These are phyloP conservation scores for Hypoxylon sp. DNA, from an alignment of 2,329 filamentous ascomycete species.

Conservation along the genomic window DNA sequence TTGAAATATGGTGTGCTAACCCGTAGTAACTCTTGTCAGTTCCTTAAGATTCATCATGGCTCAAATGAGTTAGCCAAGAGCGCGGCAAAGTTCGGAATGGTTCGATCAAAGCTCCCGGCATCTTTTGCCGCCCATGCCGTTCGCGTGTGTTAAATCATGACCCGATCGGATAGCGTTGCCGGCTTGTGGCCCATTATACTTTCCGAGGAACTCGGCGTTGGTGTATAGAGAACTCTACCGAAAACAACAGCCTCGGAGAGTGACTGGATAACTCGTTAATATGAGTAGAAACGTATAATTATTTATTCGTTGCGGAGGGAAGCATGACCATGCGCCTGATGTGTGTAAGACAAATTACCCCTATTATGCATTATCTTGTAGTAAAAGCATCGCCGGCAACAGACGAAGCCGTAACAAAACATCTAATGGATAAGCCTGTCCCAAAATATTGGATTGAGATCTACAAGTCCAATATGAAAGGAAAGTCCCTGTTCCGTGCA, in stretches of 20 bases:
- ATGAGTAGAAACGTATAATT: neutral
- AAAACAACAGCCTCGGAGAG: too few relatives aligned
- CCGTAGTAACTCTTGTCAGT: neutral
- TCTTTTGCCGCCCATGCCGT: slow-evolving; percentile 15
- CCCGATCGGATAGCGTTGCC: slow-evolving; percentile 9
- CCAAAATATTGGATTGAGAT: slow-evolving; percentile 25
- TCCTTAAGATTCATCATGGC: slow-evolving; percentile 16
- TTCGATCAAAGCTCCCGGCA: slow-evolving; percentile 6
- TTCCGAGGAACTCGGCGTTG: slow-evolving; percentile 11
- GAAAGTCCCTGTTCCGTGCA: slow-evolving; percentile 3
- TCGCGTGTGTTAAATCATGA: slow-evolving; percentile 5
- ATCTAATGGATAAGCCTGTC: slow-evolving; percentile 1
- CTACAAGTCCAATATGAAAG: slow-evolving; percentile 10
- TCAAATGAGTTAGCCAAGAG: neutral
- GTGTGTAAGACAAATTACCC: neutral
- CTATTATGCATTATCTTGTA: too few relatives aligned
- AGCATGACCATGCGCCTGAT: neutral
- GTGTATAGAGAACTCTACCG: neutral
- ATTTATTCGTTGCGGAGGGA: neutral
- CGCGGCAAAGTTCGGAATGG: slow-evolving; percentile 11
- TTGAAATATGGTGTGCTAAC: too few relatives aligned
- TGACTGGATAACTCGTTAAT: too few relatives aligned
- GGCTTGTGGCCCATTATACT: slow-evolving; percentile 8
- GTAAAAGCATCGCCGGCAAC: too few relatives aligned
- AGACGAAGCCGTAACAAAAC: too few relatives aligned